phyloP scores from a whole-genome alignment of 2,329 filamentous ascomycete species.

The Thelonectria rubi region DNA sequence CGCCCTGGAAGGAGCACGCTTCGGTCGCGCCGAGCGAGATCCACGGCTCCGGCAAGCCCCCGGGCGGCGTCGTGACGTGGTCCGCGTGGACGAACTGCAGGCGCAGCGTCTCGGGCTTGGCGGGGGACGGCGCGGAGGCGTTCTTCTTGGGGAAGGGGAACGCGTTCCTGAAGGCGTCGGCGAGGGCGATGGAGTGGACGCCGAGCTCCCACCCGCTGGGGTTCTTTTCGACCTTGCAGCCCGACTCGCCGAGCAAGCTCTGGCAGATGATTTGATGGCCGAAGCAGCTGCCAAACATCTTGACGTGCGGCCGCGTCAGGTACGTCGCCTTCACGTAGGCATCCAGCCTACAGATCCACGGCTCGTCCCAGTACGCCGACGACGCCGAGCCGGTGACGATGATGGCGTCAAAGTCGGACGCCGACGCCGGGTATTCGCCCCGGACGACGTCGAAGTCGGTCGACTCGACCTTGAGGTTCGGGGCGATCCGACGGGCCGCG shows the following conservation, averaged over 20 bases:
- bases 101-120: conserved; percentile 34
- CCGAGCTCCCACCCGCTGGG: conserved; percentile 46
- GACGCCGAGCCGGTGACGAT: conserved; percentile 51
- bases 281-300: conserved; percentile 55
- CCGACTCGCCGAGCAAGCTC: conserved; percentile 45
- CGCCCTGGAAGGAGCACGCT: conserved; percentile 50
- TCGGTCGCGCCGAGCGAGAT: conserved; percentile 36
- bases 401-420: conserved; percentile 47
- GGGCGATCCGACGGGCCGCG: conserved; percentile 26
- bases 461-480: conserved; percentile 34
- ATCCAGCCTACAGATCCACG: conserved; percentile 36
- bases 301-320: conserved; percentile 39
- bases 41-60: conserved; percentile 27
- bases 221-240: conserved; percentile 40
- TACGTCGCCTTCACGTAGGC: conserved; percentile 43
- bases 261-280: conserved; percentile 54
- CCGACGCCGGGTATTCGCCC: conserved; percentile 46
- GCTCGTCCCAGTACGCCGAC: conserved; percentile 44
- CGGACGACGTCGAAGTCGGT: conserved; percentile 48
- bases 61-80: conserved; percentile 35
- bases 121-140: background rate
- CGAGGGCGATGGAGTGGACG: conserved; percentile 41
- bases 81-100: conserved; percentile 52
- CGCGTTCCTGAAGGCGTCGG: conserved; percentile 32
- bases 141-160: conserved; percentile 9